Conservation (phyloP, 352 stramenopile genomes). For the Phytophthora hybrid region DNA sequence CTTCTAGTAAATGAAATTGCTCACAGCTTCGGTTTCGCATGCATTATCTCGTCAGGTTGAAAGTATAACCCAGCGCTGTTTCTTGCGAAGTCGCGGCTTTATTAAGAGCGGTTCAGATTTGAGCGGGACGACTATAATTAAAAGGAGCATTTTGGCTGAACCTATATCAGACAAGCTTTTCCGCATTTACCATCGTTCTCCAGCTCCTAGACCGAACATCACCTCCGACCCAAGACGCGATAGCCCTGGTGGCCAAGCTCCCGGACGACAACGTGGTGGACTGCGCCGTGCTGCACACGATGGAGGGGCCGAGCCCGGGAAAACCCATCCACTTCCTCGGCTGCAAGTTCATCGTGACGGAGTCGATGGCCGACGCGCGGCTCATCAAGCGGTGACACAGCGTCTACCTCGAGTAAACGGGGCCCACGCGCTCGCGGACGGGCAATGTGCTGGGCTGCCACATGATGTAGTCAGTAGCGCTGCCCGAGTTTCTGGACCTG, state of each 20-base stretch:
- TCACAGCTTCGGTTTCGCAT: too few species aligned
- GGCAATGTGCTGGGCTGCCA: slow-evolving; percentile 58
- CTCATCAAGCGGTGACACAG: slow-evolving; percentile 56
- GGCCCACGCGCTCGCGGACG: slow-evolving; percentile 38
- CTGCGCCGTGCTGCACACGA: slow-evolving; percentile 32
- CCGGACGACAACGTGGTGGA: slow-evolving; percentile 51
- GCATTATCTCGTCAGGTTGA: too few species aligned
- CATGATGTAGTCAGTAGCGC: slow-evolving; percentile 60
- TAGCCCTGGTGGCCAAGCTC: slow-evolving; percentile 51
- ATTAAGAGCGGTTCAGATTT: too few species aligned
- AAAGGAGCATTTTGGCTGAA: too few species aligned
- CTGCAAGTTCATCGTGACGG: slow-evolving; percentile 68
- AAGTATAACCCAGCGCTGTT: too few species aligned
- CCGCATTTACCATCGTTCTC: too few species aligned
- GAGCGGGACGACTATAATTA: too few species aligned
- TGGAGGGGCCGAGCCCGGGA: slow-evolving; percentile 41
- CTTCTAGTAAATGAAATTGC: too few species aligned
- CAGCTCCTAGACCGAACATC: too few species aligned
- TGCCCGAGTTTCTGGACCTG: slow-evolving; percentile 54
- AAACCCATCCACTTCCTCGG: slow-evolving; percentile 59
- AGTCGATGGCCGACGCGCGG: slow-evolving; percentile 38
- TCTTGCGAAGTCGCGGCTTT: too few species aligned
- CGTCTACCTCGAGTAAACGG: slow-evolving; percentile 56
- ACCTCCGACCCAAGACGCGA: slow-evolving; percentile 47
- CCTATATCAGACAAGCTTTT: too few species aligned